A percentile compares a stretch with the other conserved stretches of the same genome.
These are phyloP conservation scores for Myochromella boudieri DNA, from an alignment of 768 basidiomycete genomes.

Conservation along the genomic window DNA sequence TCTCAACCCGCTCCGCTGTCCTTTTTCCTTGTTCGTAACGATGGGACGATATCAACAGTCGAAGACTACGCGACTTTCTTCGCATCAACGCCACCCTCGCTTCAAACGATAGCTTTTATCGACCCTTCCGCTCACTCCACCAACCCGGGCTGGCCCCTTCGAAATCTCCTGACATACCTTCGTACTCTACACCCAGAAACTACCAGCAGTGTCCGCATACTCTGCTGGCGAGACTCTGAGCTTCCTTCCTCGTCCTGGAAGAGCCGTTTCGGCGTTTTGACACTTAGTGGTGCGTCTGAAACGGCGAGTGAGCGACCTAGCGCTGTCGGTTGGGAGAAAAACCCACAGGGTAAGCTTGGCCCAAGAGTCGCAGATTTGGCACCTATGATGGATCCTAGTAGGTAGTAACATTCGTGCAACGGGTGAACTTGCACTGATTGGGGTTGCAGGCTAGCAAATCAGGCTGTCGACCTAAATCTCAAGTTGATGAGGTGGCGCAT, in stretches of 20 bases:
- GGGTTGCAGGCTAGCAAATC: conserved; percentile 75
- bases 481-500: conserved; percentile 99
- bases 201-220: conserved; percentile 53
- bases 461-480: conserved; percentile 96
- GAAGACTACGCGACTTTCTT: conserved; percentile 64
- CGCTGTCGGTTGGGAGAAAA: conserved; percentile 97
- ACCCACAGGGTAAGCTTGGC: conserved; percentile 80
- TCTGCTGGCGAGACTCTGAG: conserved; percentile 78
- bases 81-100: conserved; percentile 24
- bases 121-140: conserved; percentile 81
- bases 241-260: conserved; percentile 50
- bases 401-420: conserved; percentile 37
- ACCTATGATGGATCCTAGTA: conserved; percentile 92
- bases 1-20: conserved; percentile 35
- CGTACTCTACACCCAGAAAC: conserved; percentile 53
- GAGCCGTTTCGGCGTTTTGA: conserved; percentile 61
- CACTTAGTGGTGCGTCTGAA: conserved; percentile 24
- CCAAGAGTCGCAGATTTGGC: conserved; percentile 89
- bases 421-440: background rate
- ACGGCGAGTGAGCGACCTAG: conserved; percentile 37
- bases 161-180: conserved; percentile 88
- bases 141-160: conserved; percentile 90
- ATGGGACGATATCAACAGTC: conserved; percentile 47
- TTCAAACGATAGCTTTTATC: conserved; percentile 58
- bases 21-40: conserved; percentile 62